phyloP scores from a whole-genome alignment of 805 yeast genomes.

The Ogataea ganodermae region DNA sequence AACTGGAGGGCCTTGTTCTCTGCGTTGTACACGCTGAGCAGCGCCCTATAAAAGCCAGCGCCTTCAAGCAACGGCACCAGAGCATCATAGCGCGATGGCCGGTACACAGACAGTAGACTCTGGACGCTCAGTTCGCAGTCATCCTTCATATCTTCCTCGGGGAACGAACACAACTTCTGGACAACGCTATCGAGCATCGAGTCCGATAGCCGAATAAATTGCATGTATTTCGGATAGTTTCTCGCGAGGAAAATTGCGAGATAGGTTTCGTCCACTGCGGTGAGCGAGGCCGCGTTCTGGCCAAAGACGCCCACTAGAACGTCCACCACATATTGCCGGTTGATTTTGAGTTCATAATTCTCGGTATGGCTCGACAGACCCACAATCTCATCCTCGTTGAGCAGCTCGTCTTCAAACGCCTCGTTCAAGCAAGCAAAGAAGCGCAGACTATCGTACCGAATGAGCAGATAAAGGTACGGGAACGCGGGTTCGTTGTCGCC shows the following conservation, averaged over 20 bases:
- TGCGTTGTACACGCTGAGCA: slow-evolving; percentile 56
- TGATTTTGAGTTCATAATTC: slow-evolving; percentile 41
- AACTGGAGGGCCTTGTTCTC: slow-evolving; percentile 56
- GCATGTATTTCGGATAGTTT: slow-evolving; percentile 82
- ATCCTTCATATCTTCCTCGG: slow-evolving; percentile 38
- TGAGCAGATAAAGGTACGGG: slow-evolving; percentile 65
- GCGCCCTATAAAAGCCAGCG: slow-evolving; percentile 58
- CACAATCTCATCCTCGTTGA: slow-evolving; percentile 60
- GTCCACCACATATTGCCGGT: slow-evolving; percentile 77
- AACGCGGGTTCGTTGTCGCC: slow-evolving; percentile 51
- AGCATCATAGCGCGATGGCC: slow-evolving; percentile 53
- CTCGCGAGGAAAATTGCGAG: slow-evolving; percentile 74
- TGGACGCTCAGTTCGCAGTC: slow-evolving; percentile 80
- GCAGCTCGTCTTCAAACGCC: slow-evolving; percentile 74
- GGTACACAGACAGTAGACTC: slow-evolving; percentile 65
- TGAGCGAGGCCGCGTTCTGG: slow-evolving; percentile 36
- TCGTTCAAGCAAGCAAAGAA: slow-evolving; percentile 73
- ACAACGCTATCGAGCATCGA: slow-evolving; percentile 51
- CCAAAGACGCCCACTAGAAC: slow-evolving; percentile 62
- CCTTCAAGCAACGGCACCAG: slow-evolving; percentile 53
- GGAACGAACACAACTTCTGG: slow-evolving; percentile 48
- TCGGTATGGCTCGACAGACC: slow-evolving; percentile 21
- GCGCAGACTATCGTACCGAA: slow-evolving; percentile 57
- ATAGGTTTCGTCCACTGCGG: slow-evolving; percentile 33
- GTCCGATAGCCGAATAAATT: slow-evolving; percentile 75